Conservation (phyloP, 2,329 filamentous ascomycete genomes). For the Diaporthe destruens region DNA sequence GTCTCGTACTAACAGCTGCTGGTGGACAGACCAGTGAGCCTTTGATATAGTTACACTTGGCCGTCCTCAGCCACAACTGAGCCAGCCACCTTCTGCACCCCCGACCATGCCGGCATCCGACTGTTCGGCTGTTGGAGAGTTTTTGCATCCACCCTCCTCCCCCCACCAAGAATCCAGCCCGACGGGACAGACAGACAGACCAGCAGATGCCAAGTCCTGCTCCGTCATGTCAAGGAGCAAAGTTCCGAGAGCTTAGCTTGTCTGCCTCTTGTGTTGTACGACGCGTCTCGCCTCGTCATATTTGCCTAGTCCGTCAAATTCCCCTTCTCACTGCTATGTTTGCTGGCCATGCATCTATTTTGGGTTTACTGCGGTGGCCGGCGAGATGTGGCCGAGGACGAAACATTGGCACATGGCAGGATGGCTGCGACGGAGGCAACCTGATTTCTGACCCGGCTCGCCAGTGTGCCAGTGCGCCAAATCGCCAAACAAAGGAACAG, state of each 20-base stretch:
- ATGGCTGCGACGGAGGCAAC: slow-evolving; percentile 10
- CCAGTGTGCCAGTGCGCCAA: neutral
- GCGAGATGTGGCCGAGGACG: slow-evolving; percentile 6
- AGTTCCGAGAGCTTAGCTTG: neutral
- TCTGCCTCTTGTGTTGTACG: slow-evolving; percentile 19
- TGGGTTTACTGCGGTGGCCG: neutral
- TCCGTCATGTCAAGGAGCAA: neutral
- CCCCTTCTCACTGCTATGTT: neutral
- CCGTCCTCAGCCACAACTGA: slow-evolving; percentile 6
- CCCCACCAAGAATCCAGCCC: neutral
- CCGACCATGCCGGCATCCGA: neutral
- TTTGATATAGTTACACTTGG: too few species aligned
- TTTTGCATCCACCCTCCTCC: slow-evolving; percentile 9
- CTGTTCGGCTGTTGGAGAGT: neutral
- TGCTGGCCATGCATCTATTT: slow-evolving; percentile 8
- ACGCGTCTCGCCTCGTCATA: slow-evolving; percentile 39
- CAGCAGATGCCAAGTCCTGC: neutral
- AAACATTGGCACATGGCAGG: slow-evolving; percentile 7
- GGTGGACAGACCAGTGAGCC: too few species aligned
- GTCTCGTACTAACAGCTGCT: neutral
- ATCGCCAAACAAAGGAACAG: neutral
- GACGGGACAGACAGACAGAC: neutral
- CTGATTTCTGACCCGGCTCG: slow-evolving; percentile 20
- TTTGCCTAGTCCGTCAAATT: neutral
- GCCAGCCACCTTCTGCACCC: slow-evolving; percentile 14